Evolutionary conservation across 345 rosid genomes (phyloP).

Genomic region (Salix koriyanagi): DNA sequence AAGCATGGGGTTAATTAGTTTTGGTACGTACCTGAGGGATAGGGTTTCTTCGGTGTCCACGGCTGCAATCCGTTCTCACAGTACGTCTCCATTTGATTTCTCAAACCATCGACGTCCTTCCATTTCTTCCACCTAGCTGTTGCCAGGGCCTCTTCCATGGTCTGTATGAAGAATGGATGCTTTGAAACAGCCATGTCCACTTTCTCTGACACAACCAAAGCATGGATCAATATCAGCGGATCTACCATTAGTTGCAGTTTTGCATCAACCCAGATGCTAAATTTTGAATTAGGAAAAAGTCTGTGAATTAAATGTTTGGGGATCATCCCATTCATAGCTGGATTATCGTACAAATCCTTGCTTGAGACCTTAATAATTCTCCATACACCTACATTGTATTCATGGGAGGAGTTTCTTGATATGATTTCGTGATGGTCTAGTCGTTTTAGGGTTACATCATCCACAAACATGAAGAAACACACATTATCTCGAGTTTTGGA

Average conservation of each 20-base stretch:
- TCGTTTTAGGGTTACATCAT: conserved; percentile 49
- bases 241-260: conserved; percentile 81
- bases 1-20: too few relatives aligned
- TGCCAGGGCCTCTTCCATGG: conserved; percentile 96
- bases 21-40: conserved; percentile 71
- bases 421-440: conserved; percentile 46
- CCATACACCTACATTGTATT: conserved; percentile 59
- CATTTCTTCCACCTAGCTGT: conserved; percentile 96
- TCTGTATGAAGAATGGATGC: conserved; percentile 64
- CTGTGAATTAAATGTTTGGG: conserved; percentile 79
- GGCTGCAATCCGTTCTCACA: conserved; percentile 80
- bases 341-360: conserved; percentile 45
- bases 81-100: conserved; percentile 80
- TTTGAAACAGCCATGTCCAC: conserved; percentile 74
- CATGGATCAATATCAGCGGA: conserved; percentile 67
- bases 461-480: conserved; percentile 91
- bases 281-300: conserved; percentile 73
- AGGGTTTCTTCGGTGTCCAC: conserved; percentile 66
- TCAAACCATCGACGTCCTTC: conserved; percentile 55
- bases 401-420: conserved; percentile 22
- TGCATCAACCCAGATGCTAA: conserved; percentile 86
- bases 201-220: conserved; percentile 47
- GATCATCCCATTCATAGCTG: conserved; percentile 89
- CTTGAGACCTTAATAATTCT: conserved; percentile 47
- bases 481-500: conserved; percentile 47